phyloP scores from a whole-genome alignment of 2,329 filamentous ascomycete species.

The Amauroascus verrucosus region DNA sequence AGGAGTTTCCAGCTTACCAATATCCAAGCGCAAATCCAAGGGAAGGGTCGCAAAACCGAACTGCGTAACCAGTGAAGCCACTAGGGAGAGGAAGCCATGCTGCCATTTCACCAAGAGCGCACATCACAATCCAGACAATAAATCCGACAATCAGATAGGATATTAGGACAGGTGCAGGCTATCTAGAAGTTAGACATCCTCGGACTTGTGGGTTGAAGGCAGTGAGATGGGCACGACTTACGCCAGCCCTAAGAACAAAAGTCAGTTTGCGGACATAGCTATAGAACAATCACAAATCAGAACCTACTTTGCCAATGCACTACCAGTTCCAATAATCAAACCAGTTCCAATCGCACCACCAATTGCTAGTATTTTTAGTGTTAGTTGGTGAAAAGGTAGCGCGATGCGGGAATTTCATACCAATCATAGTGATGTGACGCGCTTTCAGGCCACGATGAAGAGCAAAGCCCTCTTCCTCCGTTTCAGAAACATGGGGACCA shows the following conservation, averaged over 20 bases:
- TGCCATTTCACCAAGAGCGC: slow-evolving; percentile 41
- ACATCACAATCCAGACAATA: slow-evolving; percentile 60
- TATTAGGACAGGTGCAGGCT: slow-evolving; percentile 36
- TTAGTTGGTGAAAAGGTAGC: slow-evolving; percentile 23
- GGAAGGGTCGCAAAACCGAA: slow-evolving; percentile 38
- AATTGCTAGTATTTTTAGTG: slow-evolving; percentile 29
- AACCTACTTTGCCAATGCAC: slow-evolving; percentile 32
- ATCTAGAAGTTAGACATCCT: slow-evolving; percentile 12
- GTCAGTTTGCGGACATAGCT: slow-evolving; percentile 13
- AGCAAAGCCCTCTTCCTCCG: slow-evolving; percentile 24
- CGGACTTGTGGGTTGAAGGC: not conserved
- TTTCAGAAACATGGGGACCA: slow-evolving; percentile 13
- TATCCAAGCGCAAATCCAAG: slow-evolving; percentile 41
- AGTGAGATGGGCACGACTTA: too few relatives aligned
- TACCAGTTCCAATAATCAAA: slow-evolving; percentile 46
- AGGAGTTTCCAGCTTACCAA: slow-evolving; percentile 34
- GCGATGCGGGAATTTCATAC: slow-evolving; percentile 33
- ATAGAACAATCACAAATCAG: not conserved
- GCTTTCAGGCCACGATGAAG: slow-evolving; percentile 41
- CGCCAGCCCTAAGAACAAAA: slow-evolving; percentile 25
- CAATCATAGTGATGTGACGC: slow-evolving; percentile 50
- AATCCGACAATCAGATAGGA: slow-evolving; percentile 37
- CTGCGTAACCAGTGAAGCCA: slow-evolving; percentile 39
- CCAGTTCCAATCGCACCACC: slow-evolving; percentile 50
- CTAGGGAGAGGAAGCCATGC: slow-evolving; percentile 43